Base-by-base conservation (phyloP, 2,329 filamentous ascomycete species). In the Zasmidium citrigriseum region DNA sequence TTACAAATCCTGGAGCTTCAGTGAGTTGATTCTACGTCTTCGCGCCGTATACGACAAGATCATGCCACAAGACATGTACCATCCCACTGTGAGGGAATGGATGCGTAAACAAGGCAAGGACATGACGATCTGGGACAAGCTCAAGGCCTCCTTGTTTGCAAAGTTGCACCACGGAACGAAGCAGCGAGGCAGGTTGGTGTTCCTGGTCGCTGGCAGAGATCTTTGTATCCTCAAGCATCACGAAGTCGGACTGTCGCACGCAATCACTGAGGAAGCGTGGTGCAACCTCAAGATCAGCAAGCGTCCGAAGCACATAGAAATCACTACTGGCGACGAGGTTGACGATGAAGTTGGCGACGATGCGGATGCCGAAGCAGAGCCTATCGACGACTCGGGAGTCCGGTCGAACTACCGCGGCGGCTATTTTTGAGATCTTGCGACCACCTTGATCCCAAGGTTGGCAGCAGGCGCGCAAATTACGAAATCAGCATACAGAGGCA, bases 71-170 rank as follows among this genome's bases (percentile, higher is more conserved):
- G 47, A 64, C 25, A 25, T 47, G 2, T 18, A 55, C 11, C 34
- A 66, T 44, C 55, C 58, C 0, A 55, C 55, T 3, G 57, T 65
- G 0, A 23, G 58, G 2, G 65, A 66, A 55, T 71, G 61, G 65
- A 21, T 54, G 29, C 64, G 52, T n/a, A 53, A 21, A 52, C 69
- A 46, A 34, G 55, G 45, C 23, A 51, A 57, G 10, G 60, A 46
- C 54, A 47, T 57, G 1, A 67, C 72, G 20, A 21, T 61, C 0
- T 83, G 82, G 82, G 73, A 78, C 1, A 59, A 75, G 0, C 64
- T 83, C 4, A 78, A 76, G 47, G 80, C 81, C 1, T 82, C 79
- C 0, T 68, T 75, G 1, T 54, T 80, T 1, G 77, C 76, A 25
- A 63, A 63, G 3, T 58, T 51, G 0, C 70, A 70, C 18, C 64